These are phyloP conservation scores for Comarum palustre DNA, from an alignment of 306 rosid species.

Conservation along the genomic window DNA sequence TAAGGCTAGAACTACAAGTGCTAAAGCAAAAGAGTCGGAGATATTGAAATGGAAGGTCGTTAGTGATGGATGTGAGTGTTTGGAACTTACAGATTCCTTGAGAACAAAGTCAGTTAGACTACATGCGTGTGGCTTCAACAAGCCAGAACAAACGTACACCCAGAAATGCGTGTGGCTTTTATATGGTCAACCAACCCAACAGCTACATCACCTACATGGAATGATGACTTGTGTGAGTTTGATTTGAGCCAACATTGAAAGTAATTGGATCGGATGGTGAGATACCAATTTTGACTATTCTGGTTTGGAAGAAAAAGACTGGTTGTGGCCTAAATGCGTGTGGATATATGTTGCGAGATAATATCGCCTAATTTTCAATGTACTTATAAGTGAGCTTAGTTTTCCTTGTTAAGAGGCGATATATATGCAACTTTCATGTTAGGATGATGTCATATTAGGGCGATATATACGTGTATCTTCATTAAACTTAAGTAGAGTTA, in stretches of 20 bases:
- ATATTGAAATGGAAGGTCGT: conserved; percentile 9
- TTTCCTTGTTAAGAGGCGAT: background rate
- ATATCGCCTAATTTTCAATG: background rate
- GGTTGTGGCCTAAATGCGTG: background rate
- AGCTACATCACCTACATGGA: background rate
- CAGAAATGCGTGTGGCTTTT: background rate
- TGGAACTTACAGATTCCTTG: background rate
- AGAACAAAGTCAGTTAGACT: background rate
- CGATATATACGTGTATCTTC: too few relatives aligned
- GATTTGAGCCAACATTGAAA: background rate
- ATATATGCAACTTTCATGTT: background rate
- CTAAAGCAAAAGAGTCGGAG: background rate
- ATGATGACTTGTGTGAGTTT: background rate
- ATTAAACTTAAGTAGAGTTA: too few relatives aligned
- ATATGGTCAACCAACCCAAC: background rate
- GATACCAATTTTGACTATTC: background rate
- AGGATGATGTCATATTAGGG: too few relatives aligned
- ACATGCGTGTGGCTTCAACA: conserved; percentile 10
- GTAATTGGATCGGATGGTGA: background rate
- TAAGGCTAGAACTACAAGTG: background rate
- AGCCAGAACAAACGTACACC: background rate
- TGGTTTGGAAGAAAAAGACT: background rate
- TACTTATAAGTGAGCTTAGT: background rate
- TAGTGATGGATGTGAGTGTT: background rate
- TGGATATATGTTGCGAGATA: background rate